Evolutionary conservation across 192 early-diverging fungal species (phyloP).

Genomic region (Backusella morwellensis): DNA sequence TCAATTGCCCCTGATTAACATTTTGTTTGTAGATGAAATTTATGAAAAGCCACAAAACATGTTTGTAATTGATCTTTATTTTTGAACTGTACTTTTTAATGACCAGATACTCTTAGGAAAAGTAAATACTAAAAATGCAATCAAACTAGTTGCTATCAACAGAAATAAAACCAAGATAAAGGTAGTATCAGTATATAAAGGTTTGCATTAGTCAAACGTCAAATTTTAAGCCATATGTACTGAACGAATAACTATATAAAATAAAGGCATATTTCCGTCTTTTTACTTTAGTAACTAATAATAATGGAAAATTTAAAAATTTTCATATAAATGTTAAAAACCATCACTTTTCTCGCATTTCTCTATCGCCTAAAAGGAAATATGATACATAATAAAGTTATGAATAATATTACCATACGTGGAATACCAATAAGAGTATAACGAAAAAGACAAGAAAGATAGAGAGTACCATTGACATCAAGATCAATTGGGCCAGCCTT

Average conservation of each 20-base stretch:
- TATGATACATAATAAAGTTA: neutral
- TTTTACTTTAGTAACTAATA: constrained; percentile 8
- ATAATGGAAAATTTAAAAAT: neutral
- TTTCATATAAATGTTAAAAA: neutral
- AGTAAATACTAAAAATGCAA: constrained; percentile 29
- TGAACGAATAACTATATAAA: constrained; percentile 34
- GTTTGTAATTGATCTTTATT: constrained; percentile 12
- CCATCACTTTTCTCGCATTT: constrained; percentile 28
- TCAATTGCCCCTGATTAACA: too few relatives aligned
- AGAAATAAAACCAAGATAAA: constrained; percentile 22
- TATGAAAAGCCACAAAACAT: too few relatives aligned
- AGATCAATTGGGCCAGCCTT: neutral
- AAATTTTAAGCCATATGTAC: constrained; percentile 29
- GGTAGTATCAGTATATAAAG: constrained; percentile 42
- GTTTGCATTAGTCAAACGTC: constrained; percentile 31
- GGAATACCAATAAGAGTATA: neutral
- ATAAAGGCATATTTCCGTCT: neutral
- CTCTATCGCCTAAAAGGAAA: neutral
- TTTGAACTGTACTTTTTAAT: too few relatives aligned
- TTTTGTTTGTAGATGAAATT: too few relatives aligned
- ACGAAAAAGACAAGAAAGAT: neutral
- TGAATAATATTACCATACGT: too few relatives aligned
- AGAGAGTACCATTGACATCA: neutral
- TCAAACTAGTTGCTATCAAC: constrained; percentile 22
- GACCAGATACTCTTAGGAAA: too few relatives aligned